Evolutionary conservation across 2,329 filamentous ascomycete genomes (phyloP).

Genomic region (Zasmidium cellare): DNA sequence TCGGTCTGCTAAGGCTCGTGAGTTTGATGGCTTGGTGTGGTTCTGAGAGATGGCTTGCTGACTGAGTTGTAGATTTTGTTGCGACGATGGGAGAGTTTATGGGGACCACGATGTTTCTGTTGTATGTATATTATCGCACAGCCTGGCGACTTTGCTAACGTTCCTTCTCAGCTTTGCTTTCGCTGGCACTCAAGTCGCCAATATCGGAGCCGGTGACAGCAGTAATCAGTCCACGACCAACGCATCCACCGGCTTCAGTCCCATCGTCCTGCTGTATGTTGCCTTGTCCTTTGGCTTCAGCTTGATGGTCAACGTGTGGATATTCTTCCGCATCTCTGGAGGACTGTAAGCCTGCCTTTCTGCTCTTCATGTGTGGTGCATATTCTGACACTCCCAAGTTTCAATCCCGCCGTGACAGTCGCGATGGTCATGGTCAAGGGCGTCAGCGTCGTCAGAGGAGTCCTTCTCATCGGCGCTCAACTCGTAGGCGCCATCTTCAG

Average conservation of each 20-base stretch:
- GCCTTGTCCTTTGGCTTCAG: constrained; percentile 43
- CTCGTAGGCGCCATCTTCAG: constrained; percentile 41
- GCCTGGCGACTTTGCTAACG: neutral
- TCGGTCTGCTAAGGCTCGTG: constrained; percentile 30
- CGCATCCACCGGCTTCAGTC: constrained; percentile 30
- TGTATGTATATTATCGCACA: constrained; percentile 9
- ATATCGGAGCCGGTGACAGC: constrained; percentile 31
- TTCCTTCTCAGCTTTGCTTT: constrained; percentile 39
- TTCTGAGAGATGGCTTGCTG: neutral
- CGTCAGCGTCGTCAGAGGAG: constrained; percentile 35
- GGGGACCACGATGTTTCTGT: constrained; percentile 48
- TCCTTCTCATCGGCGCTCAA: constrained; percentile 37
- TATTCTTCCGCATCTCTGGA: constrained; percentile 41
- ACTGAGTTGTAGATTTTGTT: constrained; percentile 26
- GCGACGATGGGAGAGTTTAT: constrained; percentile 43
- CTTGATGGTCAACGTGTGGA: constrained; percentile 43
- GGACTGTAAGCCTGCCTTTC: constrained; percentile 26
- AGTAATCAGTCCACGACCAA: constrained; percentile 26
- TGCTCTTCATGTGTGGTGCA: neutral
- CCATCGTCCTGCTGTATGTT: constrained; percentile 40
- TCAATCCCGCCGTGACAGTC: constrained; percentile 38
- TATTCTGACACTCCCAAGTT: constrained; percentile 19
- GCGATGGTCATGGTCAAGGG: constrained; percentile 35
- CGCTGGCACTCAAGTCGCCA: constrained; percentile 47
- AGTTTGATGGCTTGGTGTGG: constrained; percentile 3